Evolutionary conservation across 1,284 basidiomycete species (phyloP).

Genomic region (Ganoderma resinaceum): DNA sequence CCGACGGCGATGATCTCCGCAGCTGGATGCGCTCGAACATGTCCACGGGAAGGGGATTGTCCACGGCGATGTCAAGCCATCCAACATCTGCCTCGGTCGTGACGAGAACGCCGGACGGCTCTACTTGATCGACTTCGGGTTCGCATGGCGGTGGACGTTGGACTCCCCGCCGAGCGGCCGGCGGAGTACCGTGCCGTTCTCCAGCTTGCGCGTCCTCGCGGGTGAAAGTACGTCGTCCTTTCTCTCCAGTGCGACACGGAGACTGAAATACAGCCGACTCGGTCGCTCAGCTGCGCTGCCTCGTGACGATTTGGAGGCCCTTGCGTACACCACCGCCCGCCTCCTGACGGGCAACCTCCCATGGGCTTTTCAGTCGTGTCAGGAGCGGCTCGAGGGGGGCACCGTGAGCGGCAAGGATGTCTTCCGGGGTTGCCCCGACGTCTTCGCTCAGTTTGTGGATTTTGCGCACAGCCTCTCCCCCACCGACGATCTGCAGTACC

Average conservation of each 20-base stretch:
- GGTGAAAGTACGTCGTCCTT: background rate
- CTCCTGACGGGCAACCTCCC: background rate
- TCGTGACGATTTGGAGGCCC: background rate
- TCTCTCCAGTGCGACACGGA: background rate
- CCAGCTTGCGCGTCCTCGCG: background rate
- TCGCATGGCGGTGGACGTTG: background rate
- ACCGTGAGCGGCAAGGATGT: background rate
- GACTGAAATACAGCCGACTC: background rate
- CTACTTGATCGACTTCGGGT: background rate
- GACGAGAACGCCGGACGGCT: background rate
- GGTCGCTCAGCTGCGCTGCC: background rate
- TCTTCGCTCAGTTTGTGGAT: background rate
- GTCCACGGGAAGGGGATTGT: background rate
- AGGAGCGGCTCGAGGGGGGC: background rate
- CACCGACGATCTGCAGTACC: background rate
- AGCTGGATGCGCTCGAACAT: background rate
- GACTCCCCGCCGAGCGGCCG: background rate
- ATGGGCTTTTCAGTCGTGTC: background rate
- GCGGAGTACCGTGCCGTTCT: background rate
- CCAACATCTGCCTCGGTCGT: background rate
- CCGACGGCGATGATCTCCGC: background rate
- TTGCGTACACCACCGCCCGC: background rate
- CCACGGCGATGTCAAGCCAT: background rate
- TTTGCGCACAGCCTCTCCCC: background rate
- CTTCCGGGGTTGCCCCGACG: background rate